Base-by-base conservation (phyloP, 148 eudicot species). In the Fagopyrum esculentum region DNA sequence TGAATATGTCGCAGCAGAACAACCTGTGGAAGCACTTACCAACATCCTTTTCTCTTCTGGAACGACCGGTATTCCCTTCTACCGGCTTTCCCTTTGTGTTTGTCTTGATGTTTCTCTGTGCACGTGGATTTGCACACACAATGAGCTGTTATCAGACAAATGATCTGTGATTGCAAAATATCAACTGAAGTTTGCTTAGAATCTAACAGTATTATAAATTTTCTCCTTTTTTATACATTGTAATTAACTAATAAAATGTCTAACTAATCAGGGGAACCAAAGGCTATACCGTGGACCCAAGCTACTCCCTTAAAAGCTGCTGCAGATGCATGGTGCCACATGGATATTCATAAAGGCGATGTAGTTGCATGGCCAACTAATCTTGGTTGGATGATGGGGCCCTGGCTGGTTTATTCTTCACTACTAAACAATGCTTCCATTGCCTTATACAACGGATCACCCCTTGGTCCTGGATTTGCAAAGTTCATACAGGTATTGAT, bases 331-430 rank as follows among this genome's bases (percentile, higher is more conserved):
- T 94, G 97, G 98, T 90, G 88, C 82, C 98, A 94, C 81, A 80
- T 88, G 90, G 97, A 92, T 82, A 86, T 94, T 51, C 89, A 69
- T 68, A 82, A 79, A 76, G 93, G 93, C 56, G 98, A 94, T 70
- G 78, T 91, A 46, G 90, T 94, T 74, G 89, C 93, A 70, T 94
- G 97, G 97, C 98, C 98, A 19, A 94, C 98, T 80, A 94, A 92
- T 87, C 93, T 94, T 72, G 98, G 98, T 45, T 94, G 98, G 98
- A 94, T 92, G 97, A 94, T 94, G 97, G 98, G 98, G 74, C 98
- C 98, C 78, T 94, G 96, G 98, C 86, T 94, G 75, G 85, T 94
- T 73, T 94, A 91, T 83, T 91, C 97, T 47, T 83, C 97, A 3
- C 69, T 94, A 70, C 79, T 94, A 69, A 94, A 94, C 84, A 87